These are phyloP conservation scores for Cordyceps fumosorosea DNA, from an alignment of 2,329 filamentous ascomycete species.

Conservation along the genomic window DNA sequence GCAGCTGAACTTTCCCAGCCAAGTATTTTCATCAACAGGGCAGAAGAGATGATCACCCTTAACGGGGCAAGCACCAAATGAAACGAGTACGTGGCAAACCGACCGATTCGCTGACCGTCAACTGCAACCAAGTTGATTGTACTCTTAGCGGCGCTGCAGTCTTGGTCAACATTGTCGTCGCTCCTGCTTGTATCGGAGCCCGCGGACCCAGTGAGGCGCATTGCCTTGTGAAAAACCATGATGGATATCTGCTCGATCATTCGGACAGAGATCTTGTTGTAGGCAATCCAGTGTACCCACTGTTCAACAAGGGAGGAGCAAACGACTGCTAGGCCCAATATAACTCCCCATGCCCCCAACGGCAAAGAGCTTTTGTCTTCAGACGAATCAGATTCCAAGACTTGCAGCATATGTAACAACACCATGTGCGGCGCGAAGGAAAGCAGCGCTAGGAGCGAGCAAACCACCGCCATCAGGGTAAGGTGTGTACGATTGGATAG, in stretches of 20 bases:
- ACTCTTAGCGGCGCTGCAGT: background rate
- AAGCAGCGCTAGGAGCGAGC: background rate
- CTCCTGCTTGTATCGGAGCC: background rate
- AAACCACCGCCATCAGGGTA: background rate
- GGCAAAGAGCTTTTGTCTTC: background rate
- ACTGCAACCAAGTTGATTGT: background rate
- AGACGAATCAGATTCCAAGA: background rate
- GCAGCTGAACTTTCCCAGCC: background rate
- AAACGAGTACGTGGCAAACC: background rate
- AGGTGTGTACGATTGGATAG: background rate
- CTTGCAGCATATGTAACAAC: background rate
- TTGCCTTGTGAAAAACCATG: constrained; percentile 1
- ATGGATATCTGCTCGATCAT: background rate
- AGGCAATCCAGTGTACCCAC: background rate
- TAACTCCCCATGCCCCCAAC: background rate
- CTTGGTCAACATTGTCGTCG: background rate
- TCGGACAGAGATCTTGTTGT: background rate
- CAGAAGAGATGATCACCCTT: background rate
- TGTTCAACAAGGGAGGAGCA: background rate
- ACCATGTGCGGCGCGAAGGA: background rate
- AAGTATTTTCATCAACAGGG: background rate
- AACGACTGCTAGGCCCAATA: background rate
- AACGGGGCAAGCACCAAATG: background rate
- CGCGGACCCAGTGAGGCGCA: background rate
- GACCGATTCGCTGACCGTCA: background rate